These are phyloP conservation scores for Sanghuangporus baumii DNA, from an alignment of 1,284 basidiomycete species.

Conservation along the genomic window DNA sequence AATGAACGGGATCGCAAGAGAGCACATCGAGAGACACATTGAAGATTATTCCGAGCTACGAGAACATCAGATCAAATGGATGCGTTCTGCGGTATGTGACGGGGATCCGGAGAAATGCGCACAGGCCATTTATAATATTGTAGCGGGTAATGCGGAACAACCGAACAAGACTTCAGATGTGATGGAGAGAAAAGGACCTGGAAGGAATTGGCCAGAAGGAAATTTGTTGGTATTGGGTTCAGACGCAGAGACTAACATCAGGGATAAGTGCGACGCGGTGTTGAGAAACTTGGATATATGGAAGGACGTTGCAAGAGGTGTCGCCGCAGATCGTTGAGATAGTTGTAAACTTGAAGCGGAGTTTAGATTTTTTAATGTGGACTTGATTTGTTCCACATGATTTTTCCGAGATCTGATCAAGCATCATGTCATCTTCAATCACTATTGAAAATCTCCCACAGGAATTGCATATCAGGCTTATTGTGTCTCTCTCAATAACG, in stretches of 20 bases:
- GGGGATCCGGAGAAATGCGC: conserved; percentile 14
- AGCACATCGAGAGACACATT: background rate
- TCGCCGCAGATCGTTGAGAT: conserved; percentile 7
- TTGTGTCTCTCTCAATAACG: too few relatives aligned
- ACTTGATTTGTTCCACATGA: background rate
- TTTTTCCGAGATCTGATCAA: background rate
- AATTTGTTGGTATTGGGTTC: conserved; percentile 17
- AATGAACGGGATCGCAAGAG: background rate
- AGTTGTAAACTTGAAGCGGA: background rate
- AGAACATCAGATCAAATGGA: conserved; percentile 3
- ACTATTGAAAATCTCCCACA: too few relatives aligned
- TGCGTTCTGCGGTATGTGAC: conserved; percentile 7
- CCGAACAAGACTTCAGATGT: background rate
- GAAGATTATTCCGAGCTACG: conserved; percentile 12
- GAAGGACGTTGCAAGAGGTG: conserved; percentile 15
- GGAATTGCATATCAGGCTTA: too few relatives aligned
- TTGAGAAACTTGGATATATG: conserved; percentile 17
- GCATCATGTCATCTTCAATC: too few relatives aligned
- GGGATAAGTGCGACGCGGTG: conserved; percentile 15
- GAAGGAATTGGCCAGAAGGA: conserved; percentile 13
- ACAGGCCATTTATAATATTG: conserved; percentile 9
- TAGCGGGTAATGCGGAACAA: background rate
- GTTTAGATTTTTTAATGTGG: background rate
- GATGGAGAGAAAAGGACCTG: background rate
- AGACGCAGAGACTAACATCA: conserved; percentile 18